These are phyloP conservation scores for Pascua guehoae DNA, from an alignment of 1,284 basidiomycete species.

Conservation along the genomic window DNA sequence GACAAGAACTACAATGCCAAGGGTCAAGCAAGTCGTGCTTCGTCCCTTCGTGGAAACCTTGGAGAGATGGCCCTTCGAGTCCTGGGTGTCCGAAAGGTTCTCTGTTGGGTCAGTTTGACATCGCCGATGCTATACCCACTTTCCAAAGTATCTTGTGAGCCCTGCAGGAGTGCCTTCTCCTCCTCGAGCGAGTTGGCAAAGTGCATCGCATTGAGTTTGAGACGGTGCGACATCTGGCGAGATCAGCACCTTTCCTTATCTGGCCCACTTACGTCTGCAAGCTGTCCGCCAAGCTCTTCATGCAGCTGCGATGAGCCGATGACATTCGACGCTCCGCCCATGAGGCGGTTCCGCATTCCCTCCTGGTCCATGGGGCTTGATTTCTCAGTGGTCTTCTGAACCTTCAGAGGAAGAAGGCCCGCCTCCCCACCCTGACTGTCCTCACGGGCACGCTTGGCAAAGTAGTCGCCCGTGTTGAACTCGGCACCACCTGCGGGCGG, in stretches of 20 bases:
- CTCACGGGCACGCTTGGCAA: conserved; percentile 26
- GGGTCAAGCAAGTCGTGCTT: conserved; percentile 48
- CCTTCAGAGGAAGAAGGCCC: conserved; percentile 33
- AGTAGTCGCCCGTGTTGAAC: conserved; percentile 27
- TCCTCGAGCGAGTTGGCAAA: conserved; percentile 48
- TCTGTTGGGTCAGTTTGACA: conserved; percentile 21
- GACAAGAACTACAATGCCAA: conserved; percentile 43
- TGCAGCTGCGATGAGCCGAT: conserved; percentile 43
- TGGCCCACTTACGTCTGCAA: conserved; percentile 41
- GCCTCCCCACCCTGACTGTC: conserved; percentile 28
- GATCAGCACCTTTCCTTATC: background rate
- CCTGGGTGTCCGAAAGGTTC: conserved; percentile 39
- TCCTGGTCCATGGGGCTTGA: conserved; percentile 7
- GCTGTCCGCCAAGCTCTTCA: conserved; percentile 49
- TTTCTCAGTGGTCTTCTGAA: background rate
- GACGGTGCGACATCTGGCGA: conserved; percentile 47
- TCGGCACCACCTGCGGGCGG: background rate
- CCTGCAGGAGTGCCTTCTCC: conserved; percentile 46
- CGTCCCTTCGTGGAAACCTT: conserved; percentile 42
- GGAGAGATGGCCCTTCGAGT: conserved; percentile 42
- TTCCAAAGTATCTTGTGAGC: conserved; percentile 42
- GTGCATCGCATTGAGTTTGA: conserved; percentile 49
- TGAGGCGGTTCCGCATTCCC: conserved; percentile 16
- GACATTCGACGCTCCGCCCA: conserved; percentile 6
- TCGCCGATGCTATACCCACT: conserved; percentile 25